Percentiles rank a stretch among this genome's conserved stretches.
Evolutionary conservation across 2,329 filamentous ascomycete genomes (phyloP).

Genomic region (Pseudopithomyces maydicus): DNA sequence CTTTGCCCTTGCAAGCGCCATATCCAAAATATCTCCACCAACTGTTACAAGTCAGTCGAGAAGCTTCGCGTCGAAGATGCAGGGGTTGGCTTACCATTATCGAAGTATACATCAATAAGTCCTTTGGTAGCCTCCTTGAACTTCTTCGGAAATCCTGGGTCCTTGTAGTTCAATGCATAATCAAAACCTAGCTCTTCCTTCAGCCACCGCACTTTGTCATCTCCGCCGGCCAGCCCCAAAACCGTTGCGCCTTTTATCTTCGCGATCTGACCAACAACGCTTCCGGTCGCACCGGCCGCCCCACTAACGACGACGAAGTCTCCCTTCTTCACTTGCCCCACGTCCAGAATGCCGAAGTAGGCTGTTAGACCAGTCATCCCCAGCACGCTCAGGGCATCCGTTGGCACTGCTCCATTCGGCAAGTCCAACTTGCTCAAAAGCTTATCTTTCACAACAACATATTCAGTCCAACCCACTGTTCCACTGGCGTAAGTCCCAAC

Average conservation of each 20-base stretch:
- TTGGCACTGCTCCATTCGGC: slow-evolving; percentile 54
- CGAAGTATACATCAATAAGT: slow-evolving; percentile 58
- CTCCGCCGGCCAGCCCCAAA: slow-evolving; percentile 58
- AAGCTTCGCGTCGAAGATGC: no score
- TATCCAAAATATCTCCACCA: slow-evolving; percentile 55
- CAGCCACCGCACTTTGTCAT: slow-evolving; percentile 61
- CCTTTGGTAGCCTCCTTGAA: slow-evolving; percentile 54
- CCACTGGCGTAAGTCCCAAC: slow-evolving; percentile 64
- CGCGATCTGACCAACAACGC: slow-evolving; percentile 77
- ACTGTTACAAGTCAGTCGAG: slow-evolving; percentile 40
- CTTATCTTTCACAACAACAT: slow-evolving; percentile 63
- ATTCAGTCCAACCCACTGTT: slow-evolving; percentile 67
- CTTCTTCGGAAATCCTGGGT: slow-evolving; percentile 53
- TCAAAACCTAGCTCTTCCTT: slow-evolving; percentile 59
- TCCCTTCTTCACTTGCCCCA: slow-evolving; percentile 69
- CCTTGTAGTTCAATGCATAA: slow-evolving; percentile 62
- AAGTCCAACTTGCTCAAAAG: slow-evolving; percentile 52
- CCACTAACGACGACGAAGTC: slow-evolving; percentile 79
- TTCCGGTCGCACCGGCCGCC: slow-evolving; percentile 78
- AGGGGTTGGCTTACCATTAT: slow-evolving; percentile 44
- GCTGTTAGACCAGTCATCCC: slow-evolving; percentile 76
- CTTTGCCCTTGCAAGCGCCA: slow-evolving; percentile 50
- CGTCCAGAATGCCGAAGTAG: slow-evolving; percentile 73
- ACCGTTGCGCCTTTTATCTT: slow-evolving; percentile 67
- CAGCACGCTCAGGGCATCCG: slow-evolving; percentile 58